These are phyloP conservation scores for Madurella mycetomatis DNA, from an alignment of 2,329 filamentous ascomycete species.

Conservation along the genomic window DNA sequence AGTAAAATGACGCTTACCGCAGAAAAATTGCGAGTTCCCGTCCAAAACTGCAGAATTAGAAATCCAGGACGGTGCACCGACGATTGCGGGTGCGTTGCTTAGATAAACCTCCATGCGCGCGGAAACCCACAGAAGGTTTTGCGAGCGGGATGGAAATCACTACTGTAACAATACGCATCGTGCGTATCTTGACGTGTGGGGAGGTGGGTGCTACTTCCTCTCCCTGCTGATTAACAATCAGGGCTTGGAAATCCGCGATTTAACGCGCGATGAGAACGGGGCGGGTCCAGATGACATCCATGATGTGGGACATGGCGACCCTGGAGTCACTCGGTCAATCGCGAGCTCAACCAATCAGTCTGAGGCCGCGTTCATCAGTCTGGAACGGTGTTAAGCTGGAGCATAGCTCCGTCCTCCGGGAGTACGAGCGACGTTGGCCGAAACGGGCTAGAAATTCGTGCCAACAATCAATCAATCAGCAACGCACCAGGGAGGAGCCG, in stretches of 20 bases:
- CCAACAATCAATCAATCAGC: neutral
- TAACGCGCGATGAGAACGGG: neutral
- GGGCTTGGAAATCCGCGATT: neutral
- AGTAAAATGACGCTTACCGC: slow-evolving; percentile 11
- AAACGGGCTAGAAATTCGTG: slow-evolving; percentile 8
- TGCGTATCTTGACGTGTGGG: neutral
- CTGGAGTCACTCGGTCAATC: neutral
- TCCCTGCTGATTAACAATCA: neutral
- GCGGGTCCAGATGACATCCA: neutral
- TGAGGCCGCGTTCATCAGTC: slow-evolving; percentile 12
- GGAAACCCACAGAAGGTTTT: neutral
- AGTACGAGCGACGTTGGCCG: slow-evolving; percentile 6
- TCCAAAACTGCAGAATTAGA: slow-evolving; percentile 12
- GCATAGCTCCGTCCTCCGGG: slow-evolving; percentile 14
- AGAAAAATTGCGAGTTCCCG: neutral
- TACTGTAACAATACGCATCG: neutral
- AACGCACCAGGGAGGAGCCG: neutral
- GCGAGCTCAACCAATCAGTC: slow-evolving; percentile 7
- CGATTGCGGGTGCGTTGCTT: neutral
- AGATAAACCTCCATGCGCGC: neutral
- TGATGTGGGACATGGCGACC: neutral
- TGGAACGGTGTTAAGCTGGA: slow-evolving; percentile 11
- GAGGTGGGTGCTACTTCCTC: too few species aligned
- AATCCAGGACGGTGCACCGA: slow-evolving; percentile 2
- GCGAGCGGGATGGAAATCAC: neutral